These are phyloP conservation scores for Moniliella sp. DNA, from an alignment of 1,284 basidiomycete species.

Conservation along the genomic window DNA sequence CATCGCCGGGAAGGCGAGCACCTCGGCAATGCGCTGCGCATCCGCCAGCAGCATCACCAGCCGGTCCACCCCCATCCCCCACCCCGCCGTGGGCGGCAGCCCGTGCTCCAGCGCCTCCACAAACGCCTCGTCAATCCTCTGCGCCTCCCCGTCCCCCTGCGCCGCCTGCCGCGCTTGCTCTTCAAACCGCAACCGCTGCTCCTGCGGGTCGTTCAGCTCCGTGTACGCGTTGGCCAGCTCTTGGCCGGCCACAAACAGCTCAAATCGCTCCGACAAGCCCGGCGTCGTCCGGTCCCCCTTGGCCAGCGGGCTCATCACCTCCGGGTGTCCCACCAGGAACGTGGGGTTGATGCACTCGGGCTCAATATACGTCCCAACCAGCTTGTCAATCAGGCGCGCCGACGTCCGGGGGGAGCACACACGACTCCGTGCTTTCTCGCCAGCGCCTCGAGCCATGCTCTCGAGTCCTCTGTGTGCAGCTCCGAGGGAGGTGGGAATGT, in stretches of 20 bases:
- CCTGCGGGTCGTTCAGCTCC: conserved; percentile 50
- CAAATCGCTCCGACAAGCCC: conserved; percentile 91
- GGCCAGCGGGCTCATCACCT: conserved; percentile 96
- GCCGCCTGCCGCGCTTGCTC: conserved; percentile 80
- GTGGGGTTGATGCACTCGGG: conserved; percentile 82
- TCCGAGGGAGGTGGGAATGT: conserved; percentile 83
- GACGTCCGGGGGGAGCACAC: conserved; percentile 81
- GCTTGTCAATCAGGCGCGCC: conserved; percentile 85
- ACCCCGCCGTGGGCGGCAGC: conserved; percentile 71
- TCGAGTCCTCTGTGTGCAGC: conserved; percentile 67
- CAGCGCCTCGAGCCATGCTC: conserved; percentile 65
- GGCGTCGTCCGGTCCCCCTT: conserved; percentile 29
- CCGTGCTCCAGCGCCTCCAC: conserved; percentile 68
- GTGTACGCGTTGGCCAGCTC: conserved; percentile 58
- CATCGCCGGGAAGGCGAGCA: conserved; percentile 70
- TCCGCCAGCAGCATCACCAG: conserved; percentile 19
- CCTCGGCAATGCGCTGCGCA: conserved; percentile 56
- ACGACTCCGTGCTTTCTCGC: conserved; percentile 74
- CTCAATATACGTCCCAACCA: conserved; percentile 91
- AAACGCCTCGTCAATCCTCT: conserved; percentile 53
- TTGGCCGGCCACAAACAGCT: conserved; percentile 92
- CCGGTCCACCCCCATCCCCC: conserved; percentile 20
- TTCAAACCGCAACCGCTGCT: conserved; percentile 83
- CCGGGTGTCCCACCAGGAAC: conserved; percentile 88
- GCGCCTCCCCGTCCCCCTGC: conserved; percentile 87